Percentiles rank a stretch among this genome's conserved stretches.
These are phyloP conservation scores for Filobasidium wieringae DNA, from an alignment of 768 basidiomycete species.

Conservation along the genomic window DNA sequence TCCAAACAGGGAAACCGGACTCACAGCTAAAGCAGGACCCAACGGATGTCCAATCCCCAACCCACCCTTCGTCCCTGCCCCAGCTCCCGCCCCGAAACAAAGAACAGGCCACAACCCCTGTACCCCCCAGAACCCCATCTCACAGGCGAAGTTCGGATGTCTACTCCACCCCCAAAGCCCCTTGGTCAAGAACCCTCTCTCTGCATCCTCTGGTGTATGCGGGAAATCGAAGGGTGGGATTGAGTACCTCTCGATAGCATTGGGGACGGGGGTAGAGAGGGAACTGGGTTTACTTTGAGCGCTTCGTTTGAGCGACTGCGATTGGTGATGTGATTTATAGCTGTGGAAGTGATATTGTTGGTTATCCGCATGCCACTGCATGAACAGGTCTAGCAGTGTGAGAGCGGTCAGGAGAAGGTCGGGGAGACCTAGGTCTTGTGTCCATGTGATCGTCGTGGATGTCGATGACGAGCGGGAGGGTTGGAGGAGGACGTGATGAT, in stretches of 20 bases:
- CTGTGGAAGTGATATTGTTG: constrained; percentile 71
- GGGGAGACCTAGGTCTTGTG: constrained; percentile 46
- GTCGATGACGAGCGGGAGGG: constrained; percentile 23
- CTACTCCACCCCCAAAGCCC: constrained; percentile 79
- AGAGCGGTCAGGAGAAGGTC: constrained; percentile 55
- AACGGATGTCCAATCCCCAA: constrained; percentile 24
- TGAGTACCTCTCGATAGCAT: neutral
- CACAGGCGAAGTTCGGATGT: constrained; percentile 87
- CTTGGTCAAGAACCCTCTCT: constrained; percentile 67
- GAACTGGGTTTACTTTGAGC: neutral
- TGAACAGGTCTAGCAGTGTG: constrained; percentile 50
- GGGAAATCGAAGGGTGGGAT: neutral
- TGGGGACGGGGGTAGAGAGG: neutral
- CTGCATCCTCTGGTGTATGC: constrained; percentile 7
- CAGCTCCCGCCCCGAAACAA: neutral
- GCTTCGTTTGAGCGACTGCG: neutral
- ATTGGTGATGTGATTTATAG: constrained; percentile 48
- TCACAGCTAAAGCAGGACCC: constrained; percentile 27
- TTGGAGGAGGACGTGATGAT: constrained; percentile 38
- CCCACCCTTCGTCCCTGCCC: neutral
- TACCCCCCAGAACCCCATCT: constrained; percentile 58
- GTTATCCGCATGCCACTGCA: constrained; percentile 80
- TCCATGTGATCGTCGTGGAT: constrained; percentile 12
- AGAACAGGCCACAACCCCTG: constrained; percentile 32
- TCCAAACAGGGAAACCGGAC: constrained; percentile 7